phyloP scores from a whole-genome alignment of 2,329 filamentous ascomycete genomes.

The Neonectria punicea region DNA sequence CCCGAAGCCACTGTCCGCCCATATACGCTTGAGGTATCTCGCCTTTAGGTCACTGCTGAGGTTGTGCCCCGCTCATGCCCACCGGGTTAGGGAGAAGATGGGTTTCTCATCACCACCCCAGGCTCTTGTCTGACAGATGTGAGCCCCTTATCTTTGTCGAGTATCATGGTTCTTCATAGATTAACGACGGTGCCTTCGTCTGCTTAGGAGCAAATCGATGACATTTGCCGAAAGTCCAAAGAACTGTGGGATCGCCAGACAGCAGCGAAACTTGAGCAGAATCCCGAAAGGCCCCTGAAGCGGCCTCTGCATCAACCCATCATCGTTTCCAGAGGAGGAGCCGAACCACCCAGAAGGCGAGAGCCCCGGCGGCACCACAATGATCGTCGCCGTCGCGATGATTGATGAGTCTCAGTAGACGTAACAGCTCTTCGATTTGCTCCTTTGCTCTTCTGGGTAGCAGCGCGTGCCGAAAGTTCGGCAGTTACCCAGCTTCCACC shows the following conservation, averaged over 20 bases:
- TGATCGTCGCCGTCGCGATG: conserved; percentile 41
- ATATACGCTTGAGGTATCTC: conserved; percentile 65
- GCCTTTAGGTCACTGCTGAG: conserved; percentile 30
- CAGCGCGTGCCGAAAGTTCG: background rate
- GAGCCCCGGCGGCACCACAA: conserved; percentile 42
- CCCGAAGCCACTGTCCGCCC: conserved; percentile 67
- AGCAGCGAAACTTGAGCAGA: conserved; percentile 58
- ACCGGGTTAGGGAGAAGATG: conserved; percentile 64
- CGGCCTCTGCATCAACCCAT: conserved; percentile 67
- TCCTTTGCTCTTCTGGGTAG: conserved; percentile 18
- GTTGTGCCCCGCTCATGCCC: conserved; percentile 38
- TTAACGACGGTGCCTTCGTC: conserved; percentile 29
- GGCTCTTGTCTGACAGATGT: conserved; percentile 69
- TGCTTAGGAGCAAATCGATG: conserved; percentile 69
- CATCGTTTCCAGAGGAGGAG: conserved; percentile 50
- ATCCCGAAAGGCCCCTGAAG: conserved; percentile 62
- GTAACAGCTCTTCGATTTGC: conserved; percentile 17
- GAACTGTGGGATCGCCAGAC: conserved; percentile 67
- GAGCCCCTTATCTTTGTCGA: conserved; percentile 44
- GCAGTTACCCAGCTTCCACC: conserved; percentile 3
- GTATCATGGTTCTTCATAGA: conserved; percentile 14
- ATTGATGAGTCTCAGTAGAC: conserved; percentile 31
- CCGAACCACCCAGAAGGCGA: conserved; percentile 32
- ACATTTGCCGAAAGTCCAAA: conserved; percentile 69
- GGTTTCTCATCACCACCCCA: conserved; percentile 68